phyloP scores from a whole-genome alignment of 345 rosid genomes.

The Hevea brasiliensis region DNA sequence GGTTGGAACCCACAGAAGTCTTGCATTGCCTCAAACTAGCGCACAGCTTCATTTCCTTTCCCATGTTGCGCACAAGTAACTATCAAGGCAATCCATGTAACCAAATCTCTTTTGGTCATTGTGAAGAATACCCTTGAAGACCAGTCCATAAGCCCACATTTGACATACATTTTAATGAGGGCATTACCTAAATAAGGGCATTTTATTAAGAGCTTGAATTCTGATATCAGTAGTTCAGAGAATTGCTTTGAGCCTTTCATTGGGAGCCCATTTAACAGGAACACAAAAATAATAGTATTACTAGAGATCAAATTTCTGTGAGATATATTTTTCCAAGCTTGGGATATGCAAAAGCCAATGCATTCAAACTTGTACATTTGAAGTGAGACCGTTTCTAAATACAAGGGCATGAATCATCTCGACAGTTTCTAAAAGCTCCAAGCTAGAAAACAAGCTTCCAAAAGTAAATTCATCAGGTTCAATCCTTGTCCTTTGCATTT shows the following conservation, averaged over 20 bases:
- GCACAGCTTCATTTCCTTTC: conserved; percentile 56
- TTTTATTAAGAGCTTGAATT: conserved; percentile 50
- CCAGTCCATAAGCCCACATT: conserved; percentile 57
- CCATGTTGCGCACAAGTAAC: conserved; percentile 75
- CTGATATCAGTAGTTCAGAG: conserved; percentile 44
- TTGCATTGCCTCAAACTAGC: conserved; percentile 48
- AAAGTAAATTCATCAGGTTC: conserved; percentile 69
- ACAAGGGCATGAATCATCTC: conserved; percentile 58
- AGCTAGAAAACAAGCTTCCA: conserved; percentile 65
- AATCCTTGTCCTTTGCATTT: conserved; percentile 50
- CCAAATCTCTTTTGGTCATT: conserved; percentile 49
- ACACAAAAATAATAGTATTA: conserved; percentile 65
- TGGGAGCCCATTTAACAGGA: conserved; percentile 48
- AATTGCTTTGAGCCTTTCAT: conserved; percentile 46
- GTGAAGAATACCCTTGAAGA: conserved; percentile 49
- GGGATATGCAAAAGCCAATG: conserved; percentile 64
- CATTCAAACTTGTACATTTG: conserved; percentile 58
- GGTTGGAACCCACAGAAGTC: conserved; percentile 37
- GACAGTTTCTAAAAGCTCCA: conserved; percentile 33
- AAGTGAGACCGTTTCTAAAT: conserved; percentile 44
- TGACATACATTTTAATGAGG: conserved; percentile 60
- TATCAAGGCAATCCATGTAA: conserved; percentile 73
- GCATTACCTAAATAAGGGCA: conserved; percentile 64
- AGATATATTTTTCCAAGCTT: conserved; percentile 49
- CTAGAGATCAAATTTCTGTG: conserved; percentile 59